Evolutionary conservation across 306 rosid genomes (phyloP).

Genomic region (Sesbania bispinosa): DNA sequence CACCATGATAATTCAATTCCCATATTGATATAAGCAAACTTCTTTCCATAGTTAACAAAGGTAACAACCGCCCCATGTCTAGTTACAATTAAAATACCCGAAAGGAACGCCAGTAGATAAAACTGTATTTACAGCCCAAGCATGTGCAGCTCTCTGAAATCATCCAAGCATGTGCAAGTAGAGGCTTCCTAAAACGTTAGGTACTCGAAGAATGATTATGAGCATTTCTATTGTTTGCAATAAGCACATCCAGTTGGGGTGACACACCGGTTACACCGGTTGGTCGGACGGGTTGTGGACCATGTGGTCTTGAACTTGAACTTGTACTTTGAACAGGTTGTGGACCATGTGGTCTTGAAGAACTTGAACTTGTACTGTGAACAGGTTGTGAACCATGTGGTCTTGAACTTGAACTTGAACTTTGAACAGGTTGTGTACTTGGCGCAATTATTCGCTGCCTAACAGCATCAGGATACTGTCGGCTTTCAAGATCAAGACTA

Average conservation of each 20-base stretch:
- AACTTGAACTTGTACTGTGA: neutral
- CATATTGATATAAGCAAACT: neutral
- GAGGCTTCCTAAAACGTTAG: neutral
- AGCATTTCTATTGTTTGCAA: slow-evolving; percentile 34
- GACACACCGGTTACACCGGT: slow-evolving; percentile 9
- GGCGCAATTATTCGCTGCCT: slow-evolving; percentile 54
- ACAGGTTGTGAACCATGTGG: slow-evolving; percentile 6
- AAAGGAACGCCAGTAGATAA: neutral
- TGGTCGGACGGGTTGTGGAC: slow-evolving; percentile 21
- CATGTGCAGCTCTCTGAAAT: neutral
- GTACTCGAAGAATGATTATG: slow-evolving; percentile 21
- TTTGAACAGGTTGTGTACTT: slow-evolving; percentile 36
- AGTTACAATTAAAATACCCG: neutral
- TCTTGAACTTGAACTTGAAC: neutral
- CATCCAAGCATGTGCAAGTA: slow-evolving; percentile 1
- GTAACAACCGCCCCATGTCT: neutral
- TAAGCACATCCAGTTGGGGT: slow-evolving; percentile 23
- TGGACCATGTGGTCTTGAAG: slow-evolving; percentile 14
- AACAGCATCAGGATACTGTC: slow-evolving; percentile 36
- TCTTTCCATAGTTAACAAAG: neutral
- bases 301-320: slow-evolving; percentile 11
- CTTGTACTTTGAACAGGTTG: slow-evolving; percentile 18
- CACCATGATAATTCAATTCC: neutral
- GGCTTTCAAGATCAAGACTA: slow-evolving; percentile 59
- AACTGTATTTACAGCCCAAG: neutral